Evolutionary conservation across 2,329 filamentous ascomycete species (phyloP).

Genomic region (Magnaporthiopsis poae): DNA sequence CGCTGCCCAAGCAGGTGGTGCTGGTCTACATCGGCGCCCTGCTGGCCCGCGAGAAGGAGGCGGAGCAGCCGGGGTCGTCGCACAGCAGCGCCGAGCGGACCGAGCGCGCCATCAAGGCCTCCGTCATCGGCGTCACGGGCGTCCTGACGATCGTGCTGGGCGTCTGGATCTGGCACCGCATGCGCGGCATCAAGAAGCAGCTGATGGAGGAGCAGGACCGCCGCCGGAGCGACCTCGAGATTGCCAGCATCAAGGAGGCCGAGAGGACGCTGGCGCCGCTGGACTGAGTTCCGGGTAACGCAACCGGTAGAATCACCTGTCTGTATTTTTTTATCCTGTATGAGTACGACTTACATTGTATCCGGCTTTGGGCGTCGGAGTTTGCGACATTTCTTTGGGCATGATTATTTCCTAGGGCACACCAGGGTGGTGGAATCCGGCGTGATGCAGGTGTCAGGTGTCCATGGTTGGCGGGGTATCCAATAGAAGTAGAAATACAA

Average conservation of each 20-base stretch:
- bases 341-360: no score
- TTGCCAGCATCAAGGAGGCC: slow-evolving; percentile 23
- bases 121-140: slow-evolving; percentile 25
- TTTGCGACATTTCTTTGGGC: no score
- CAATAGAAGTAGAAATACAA: no score
- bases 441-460: no score
- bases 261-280: background rate
- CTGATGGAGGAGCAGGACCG: slow-evolving; percentile 25
- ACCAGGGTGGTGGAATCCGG: no score
- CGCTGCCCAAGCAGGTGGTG: slow-evolving; percentile 32
- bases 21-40: slow-evolving; percentile 32
- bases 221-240: slow-evolving; percentile 10
- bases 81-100: slow-evolving; percentile 14
- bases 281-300: background rate
- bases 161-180: slow-evolving; percentile 27
- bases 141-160: slow-evolving; percentile 26
- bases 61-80: slow-evolving; percentile 8
- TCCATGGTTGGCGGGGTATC: no score
- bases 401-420: no score
- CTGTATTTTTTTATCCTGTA: no score
- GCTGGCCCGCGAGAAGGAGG: slow-evolving; percentile 14
- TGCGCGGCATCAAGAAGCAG: slow-evolving; percentile 24
- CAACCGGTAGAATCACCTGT: no score
- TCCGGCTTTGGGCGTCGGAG: no score
- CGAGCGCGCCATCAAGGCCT: slow-evolving; percentile 22